A percentile compares a stretch with the other conserved stretches of the same genome.
These are phyloP conservation scores for Kodamaea leandrae DNA, from an alignment of 805 yeast genomes.

Conservation along the genomic window DNA sequence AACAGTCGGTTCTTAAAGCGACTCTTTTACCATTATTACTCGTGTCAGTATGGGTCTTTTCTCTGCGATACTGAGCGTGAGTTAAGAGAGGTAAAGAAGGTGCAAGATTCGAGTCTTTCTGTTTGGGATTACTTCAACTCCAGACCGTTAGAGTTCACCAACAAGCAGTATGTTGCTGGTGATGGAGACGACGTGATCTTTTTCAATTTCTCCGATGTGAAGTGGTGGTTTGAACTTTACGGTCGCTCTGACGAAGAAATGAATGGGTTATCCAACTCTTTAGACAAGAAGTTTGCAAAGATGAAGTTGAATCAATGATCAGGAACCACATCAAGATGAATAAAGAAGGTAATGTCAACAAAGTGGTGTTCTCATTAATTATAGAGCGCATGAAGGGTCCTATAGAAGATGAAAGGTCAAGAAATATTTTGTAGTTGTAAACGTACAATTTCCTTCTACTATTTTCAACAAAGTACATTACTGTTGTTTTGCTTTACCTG, in stretches of 20 bases:
- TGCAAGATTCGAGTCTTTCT: constrained; percentile 56
- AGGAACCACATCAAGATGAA: not conserved
- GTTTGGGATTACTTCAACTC: constrained; percentile 95
- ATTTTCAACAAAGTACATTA: too few species aligned
- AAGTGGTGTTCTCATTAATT: too few species aligned
- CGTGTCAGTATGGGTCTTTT: constrained; percentile 95
- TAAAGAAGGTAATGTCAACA: too few species aligned
- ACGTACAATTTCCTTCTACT: too few species aligned
- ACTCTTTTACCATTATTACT: constrained; percentile 79
- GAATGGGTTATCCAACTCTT: constrained; percentile 41
- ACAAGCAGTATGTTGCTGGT: constrained; percentile 38
- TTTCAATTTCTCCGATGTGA: constrained; percentile 60
- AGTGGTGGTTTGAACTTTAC: constrained; percentile 88
- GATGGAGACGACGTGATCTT: constrained; percentile 44
- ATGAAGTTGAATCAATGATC: constrained; percentile 20
- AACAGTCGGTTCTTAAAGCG: constrained; percentile 85
- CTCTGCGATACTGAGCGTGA: constrained; percentile 73
- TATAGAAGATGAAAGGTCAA: too few species aligned
- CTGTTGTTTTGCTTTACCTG: too few species aligned
- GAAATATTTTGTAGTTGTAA: too few species aligned
- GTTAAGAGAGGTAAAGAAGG: constrained; percentile 31
- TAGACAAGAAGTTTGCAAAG: constrained; percentile 42
- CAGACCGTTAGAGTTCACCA: constrained; percentile 65
- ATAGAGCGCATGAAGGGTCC: too few species aligned
- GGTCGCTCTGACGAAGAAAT: constrained; percentile 66